Percentiles rank a stretch among this genome's conserved stretches.
Evolutionary conservation across 176 grass and related monocot genomes (phyloP).

Genomic region (Oryza coarctata): DNA sequence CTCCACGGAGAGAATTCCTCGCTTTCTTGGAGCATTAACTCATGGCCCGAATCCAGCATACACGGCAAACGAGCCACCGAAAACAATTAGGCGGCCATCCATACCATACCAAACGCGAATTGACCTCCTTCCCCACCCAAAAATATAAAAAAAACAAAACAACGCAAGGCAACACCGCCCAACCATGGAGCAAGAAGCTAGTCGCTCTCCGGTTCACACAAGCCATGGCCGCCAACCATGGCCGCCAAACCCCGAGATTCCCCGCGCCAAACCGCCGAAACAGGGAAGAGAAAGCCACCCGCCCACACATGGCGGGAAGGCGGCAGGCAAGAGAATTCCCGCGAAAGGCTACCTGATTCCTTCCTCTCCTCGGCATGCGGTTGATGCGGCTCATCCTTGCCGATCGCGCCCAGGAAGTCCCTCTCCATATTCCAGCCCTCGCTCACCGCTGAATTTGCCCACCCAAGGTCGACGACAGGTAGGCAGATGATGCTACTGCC

Average conservation of each 20-base stretch:
- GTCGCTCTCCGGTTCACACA: not conserved
- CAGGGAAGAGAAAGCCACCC: not conserved
- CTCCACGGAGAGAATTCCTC: not conserved
- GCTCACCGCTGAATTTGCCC: conserved; percentile 38
- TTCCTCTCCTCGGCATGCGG: conserved; percentile 23
- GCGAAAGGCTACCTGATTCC: conserved; percentile 53
- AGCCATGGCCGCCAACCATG: not conserved
- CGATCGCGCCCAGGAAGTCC: conserved; percentile 70
- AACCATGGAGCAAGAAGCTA: too few relatives aligned
- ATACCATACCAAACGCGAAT: not conserved
- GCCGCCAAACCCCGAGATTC: not conserved
- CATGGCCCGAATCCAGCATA: conserved; percentile 8
- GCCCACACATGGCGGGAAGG: too few relatives aligned
- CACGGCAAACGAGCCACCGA: conserved; percentile 7
- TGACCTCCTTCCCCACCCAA: not conserved
- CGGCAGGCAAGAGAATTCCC: not conserved
- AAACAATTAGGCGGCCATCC: conserved; percentile 43
- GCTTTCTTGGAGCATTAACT: conserved; percentile 20
- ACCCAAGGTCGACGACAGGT: not conserved
- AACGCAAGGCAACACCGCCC: not conserved
- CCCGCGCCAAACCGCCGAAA: not conserved
- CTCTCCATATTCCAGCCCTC: conserved; percentile 60
- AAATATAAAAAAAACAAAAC: conserved; percentile 2
- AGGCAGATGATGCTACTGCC: not conserved
- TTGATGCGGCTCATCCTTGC: conserved; percentile 41